Percentiles rank a stretch among this genome's conserved stretches.
Evolutionary conservation across 345 rosid species (phyloP).

Genomic region (Citropsis articulata): DNA sequence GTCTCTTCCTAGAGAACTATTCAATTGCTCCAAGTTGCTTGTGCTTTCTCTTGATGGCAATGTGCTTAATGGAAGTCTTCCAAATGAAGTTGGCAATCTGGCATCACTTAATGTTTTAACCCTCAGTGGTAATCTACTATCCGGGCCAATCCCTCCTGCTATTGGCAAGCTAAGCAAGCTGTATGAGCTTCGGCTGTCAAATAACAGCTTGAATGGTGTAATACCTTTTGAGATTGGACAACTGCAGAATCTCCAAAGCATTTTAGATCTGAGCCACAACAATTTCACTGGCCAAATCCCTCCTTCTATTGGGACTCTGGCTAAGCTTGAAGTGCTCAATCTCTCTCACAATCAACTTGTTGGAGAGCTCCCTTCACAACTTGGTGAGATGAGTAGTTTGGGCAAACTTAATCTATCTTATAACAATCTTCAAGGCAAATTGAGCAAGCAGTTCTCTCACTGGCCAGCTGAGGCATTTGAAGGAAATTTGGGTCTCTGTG

Average conservation of each 20-base stretch:
- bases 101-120: conserved; percentile 63
- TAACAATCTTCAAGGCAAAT: conserved; percentile 68
- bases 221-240: conserved; percentile 75
- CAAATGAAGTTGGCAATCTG: conserved; percentile 55
- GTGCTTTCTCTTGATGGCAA: conserved; percentile 71
- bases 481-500: conserved; percentile 75
- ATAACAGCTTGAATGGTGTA: conserved; percentile 63
- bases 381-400: conserved; percentile 73
- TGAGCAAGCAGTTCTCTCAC: conserved; percentile 62
- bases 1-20: conserved; percentile 59
- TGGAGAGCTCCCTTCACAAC: conserved; percentile 64
- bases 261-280: conserved; percentile 75
- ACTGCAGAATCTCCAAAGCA: conserved; percentile 72
- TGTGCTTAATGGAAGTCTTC: conserved; percentile 59
- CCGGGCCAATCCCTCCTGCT: conserved; percentile 62
- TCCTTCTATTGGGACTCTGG: conserved; percentile 54
- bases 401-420: conserved; percentile 75
- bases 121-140: conserved; percentile 54
- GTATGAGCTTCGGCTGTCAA: conserved; percentile 67
- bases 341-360: conserved; percentile 71
- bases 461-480: conserved; percentile 77
- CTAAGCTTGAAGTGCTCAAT: conserved; percentile 78
- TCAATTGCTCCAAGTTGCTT: conserved; percentile 64
- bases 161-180: conserved; percentile 71
- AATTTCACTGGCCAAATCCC: conserved; percentile 70